Base-by-base conservation (phyloP, 352 stramenopile species). In the Globisporangium ultimum region DNA sequence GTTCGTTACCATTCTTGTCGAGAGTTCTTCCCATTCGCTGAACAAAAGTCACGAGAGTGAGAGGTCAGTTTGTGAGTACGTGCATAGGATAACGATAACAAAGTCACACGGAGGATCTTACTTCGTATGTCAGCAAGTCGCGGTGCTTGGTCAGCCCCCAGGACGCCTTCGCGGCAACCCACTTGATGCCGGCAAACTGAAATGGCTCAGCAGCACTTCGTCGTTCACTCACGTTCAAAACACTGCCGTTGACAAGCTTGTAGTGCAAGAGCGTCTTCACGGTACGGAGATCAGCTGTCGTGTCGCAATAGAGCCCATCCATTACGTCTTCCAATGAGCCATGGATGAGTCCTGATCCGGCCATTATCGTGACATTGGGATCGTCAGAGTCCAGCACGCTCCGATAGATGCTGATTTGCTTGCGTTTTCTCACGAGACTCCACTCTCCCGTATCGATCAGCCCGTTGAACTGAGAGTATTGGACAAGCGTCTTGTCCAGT, bases 121-220 rank as follows among this genome's bases (percentile, higher is more conserved):
- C 55, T 46, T 80, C 72, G 55, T 78, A 80, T n/a, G 69, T 76
- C 14, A 80, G 64, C 21, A 66, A 47, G 48, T 80, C 72, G 20
- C 64, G 66, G 58, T 76, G 51, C 17, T 63, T 54, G 3, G 64
- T 48, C 10, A 80, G 10, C 0, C 72, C 69, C 69, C 72, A 76
- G 28, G 56, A 58, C 17, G 60, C 70, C 13, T 55, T 62, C 2
- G 56, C 58, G 11, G 69, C 63, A 32, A 68, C 71, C 72, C 69
- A 80, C 48, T 78, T 78, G 64, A 80, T 71, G 10, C 72, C 72
- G 0, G 69, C 66, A 21, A 78, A 80, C 51, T 60, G 60, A 22
- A 68, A 80, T 21, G 72, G 72, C n/a, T 65, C 61, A 2, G 68
- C 52, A 0, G 56, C 22, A n/a, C 55, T 74, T 1, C 63, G 60